Base-by-base conservation (phyloP, 2,329 filamentous ascomycete genomes). In the Alternaria sp. region DNA sequence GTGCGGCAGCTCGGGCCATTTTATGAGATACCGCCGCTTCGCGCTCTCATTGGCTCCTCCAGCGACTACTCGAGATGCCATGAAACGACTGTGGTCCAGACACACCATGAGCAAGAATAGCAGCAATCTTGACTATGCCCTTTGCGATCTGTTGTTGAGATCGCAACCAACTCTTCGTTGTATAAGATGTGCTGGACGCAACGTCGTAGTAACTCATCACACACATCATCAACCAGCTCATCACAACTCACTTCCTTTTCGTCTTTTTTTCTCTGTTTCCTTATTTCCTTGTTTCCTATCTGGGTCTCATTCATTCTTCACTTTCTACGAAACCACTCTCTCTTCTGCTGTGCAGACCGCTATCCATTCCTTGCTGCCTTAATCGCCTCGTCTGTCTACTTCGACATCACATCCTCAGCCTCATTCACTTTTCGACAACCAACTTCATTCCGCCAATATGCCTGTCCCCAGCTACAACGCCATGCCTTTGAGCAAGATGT, bases 401-500 rank as follows among this genome's bases (percentile, higher is more conserved):
- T 63, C 67, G 40, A 72, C 66, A 65, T 63, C 44, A 60, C 49
- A 66, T 68, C 67, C 63, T 67, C 66, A 54, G 71, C 61, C 59
- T 65, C 65, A 58, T 47, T 62, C 62, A 57, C 62, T 67, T 54
- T 59, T 40, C 50, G 23, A 8, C 54, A 60, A 56, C 28, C 58
- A 57, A 56, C 51, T 12, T 45, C 53, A 57, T 45, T 61, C 71
- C 82, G 59, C 57, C 74, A 84, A 71, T 8, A 86, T 86, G 85
- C 80, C 83, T 77, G 76, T 85, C 82, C 88, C 79, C 80, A 85
- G 80, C 83, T 90, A 89, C 79, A 90, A 92, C 72, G 90, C 91
- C 77, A 80, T 81, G 62, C 83, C 83, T 54, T 83, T 96, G 69
- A 93, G 91, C 79, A 88, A 90, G 72, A 91, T 91, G 70, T 97